A percentile compares a stretch with the other conserved stretches of the same genome.
These are phyloP conservation scores for Arthromyces matolae DNA, from an alignment of 768 basidiomycete genomes.

Conservation along the genomic window DNA sequence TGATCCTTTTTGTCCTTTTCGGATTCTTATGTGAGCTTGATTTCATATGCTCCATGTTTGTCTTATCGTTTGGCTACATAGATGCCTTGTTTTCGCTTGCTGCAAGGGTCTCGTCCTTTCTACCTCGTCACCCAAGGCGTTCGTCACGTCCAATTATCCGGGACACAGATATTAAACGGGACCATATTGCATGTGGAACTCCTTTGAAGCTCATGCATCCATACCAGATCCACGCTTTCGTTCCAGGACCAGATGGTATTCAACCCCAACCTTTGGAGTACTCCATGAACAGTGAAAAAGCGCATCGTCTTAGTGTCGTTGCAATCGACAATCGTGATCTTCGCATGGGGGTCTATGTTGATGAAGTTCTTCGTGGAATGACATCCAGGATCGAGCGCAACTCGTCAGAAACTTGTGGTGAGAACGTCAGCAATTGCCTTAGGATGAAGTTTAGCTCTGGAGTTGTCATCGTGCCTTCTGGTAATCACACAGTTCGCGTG, in stretches of 20 bases:
- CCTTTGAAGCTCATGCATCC: constrained; percentile 11
- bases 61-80: background rate
- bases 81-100: background rate
- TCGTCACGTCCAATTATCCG: background rate
- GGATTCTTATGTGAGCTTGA: constrained; percentile 4
- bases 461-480: constrained; percentile 14
- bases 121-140: background rate
- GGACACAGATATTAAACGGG: constrained; percentile 4
- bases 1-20: background rate
- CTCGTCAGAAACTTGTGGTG: constrained; percentile 17
- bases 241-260: constrained; percentile 15
- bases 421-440: constrained; percentile 14
- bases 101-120: background rate
- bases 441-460: constrained; percentile 17
- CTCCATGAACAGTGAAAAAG: constrained; percentile 14
- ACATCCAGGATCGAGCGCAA: constrained; percentile 15
- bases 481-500: constrained; percentile 20
- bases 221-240: constrained; percentile 13
- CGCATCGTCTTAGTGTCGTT: constrained; percentile 16
- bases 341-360: constrained; percentile 18
- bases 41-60: background rate
- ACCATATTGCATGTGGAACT: background rate
- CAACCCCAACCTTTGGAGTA: constrained; percentile 19
- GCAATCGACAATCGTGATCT: constrained; percentile 20
- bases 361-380: constrained; percentile 13